Conservation (phyloP, 2,329 filamentous ascomycete species). For the Colletotrichum musae region DNA sequence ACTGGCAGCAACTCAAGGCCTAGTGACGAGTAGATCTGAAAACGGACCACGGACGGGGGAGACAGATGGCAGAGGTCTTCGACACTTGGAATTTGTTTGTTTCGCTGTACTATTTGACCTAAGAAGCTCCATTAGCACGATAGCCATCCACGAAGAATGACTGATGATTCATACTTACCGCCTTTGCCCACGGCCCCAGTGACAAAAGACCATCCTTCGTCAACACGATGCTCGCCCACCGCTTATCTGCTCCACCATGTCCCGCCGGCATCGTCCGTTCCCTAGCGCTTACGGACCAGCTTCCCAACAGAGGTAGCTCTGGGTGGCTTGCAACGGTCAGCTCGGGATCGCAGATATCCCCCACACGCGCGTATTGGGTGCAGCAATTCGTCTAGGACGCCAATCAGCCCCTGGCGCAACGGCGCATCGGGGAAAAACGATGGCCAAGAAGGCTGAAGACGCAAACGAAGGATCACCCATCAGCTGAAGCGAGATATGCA, state of each 20-base stretch:
- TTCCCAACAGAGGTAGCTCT: too few relatives aligned
- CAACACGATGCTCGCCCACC: too few relatives aligned
- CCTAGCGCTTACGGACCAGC: background rate
- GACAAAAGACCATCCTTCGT: too few relatives aligned
- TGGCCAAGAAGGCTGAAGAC: background rate
- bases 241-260: too few relatives aligned
- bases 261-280: background rate
- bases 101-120: constrained; percentile 37
- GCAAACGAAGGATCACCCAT: background rate
- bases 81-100: constrained; percentile 25
- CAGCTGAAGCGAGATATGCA: background rate
- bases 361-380: too few relatives aligned
- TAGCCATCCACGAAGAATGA: constrained; percentile 36
- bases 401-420: background rate
- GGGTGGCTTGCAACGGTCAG: too few relatives aligned
- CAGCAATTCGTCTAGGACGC: too few relatives aligned
- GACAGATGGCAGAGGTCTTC: background rate
- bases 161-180: constrained; percentile 32
- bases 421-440: background rate
- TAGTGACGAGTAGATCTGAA: background rate
- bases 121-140: constrained; percentile 31
- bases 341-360: too few relatives aligned
- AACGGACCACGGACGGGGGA: background rate
- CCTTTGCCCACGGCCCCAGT: background rate
- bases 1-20: too few relatives aligned